Conservation (phyloP, 2,329 filamentous ascomycete genomes). For the Trichophyton schoenleinii region DNA sequence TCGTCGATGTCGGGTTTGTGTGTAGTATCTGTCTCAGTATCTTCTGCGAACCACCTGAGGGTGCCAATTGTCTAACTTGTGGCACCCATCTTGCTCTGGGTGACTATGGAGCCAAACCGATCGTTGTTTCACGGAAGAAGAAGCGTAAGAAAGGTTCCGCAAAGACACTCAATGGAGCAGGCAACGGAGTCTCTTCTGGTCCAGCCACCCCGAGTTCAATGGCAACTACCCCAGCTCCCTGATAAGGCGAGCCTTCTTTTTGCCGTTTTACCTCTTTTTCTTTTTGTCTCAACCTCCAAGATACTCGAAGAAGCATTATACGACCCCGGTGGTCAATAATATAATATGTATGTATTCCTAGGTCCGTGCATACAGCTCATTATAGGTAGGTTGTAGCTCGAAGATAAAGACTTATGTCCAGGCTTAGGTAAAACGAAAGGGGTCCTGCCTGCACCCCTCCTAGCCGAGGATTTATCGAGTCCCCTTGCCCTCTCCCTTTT, state of each 20-base stretch:
- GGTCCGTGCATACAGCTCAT: neutral
- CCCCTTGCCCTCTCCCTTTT: neutral
- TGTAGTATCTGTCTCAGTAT: constrained; percentile 95
- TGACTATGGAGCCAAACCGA: constrained; percentile 61
- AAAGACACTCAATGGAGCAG: constrained; percentile 29
- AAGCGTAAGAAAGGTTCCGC: constrained; percentile 52
- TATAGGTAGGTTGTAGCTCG: neutral
- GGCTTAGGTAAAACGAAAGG: neutral
- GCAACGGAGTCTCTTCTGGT: constrained; percentile 32
- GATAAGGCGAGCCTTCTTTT: neutral
- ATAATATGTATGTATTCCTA: neutral
- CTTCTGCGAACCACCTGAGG: constrained; percentile 57
- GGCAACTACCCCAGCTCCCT: constrained; percentile 23
- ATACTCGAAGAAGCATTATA: neutral
- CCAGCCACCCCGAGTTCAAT: constrained; percentile 50
- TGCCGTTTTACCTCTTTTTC: neutral
- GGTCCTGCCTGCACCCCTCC: too few species aligned
- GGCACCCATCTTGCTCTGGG: constrained; percentile 66
- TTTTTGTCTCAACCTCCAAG: too few species aligned
- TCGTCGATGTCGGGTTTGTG: constrained; percentile 86
- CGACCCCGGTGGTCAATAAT: neutral
- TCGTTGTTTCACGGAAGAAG: constrained; percentile 58
- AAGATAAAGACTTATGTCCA: neutral
- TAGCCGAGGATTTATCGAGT: neutral
- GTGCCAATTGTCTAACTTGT: constrained; percentile 67